These are phyloP conservation scores for Thielaviopsis punctulata DNA, from an alignment of 2,329 filamentous ascomycete species.

Conservation along the genomic window DNA sequence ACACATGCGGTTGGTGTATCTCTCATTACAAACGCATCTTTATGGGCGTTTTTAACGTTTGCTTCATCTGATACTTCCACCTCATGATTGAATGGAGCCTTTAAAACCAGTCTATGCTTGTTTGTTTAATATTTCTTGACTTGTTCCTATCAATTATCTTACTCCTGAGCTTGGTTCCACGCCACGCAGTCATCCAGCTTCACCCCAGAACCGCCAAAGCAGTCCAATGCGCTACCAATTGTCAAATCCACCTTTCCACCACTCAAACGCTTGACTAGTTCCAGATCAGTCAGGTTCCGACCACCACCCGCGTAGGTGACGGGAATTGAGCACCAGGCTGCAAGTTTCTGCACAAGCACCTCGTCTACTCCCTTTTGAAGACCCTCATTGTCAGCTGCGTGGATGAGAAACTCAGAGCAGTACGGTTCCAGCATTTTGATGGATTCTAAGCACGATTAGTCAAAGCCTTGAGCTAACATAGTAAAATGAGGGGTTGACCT, in stretches of 20 bases:
- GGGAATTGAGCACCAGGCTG: constrained; percentile 77
- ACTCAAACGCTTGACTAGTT: constrained; percentile 64
- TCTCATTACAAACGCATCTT: too few relatives aligned
- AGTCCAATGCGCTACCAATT: constrained; percentile 89
- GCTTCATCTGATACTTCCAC: too few relatives aligned
- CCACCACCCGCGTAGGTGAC: constrained; percentile 97
- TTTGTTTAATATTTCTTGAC: too few relatives aligned
- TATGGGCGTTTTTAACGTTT: too few relatives aligned
- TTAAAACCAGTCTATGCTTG: too few relatives aligned
- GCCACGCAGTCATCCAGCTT: constrained; percentile 74
- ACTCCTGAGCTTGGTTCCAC: constrained; percentile 52
- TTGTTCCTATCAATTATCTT: too few relatives aligned
- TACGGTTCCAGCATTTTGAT: constrained; percentile 72
- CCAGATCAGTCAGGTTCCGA: constrained; percentile 62
- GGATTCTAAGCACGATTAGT: constrained; percentile 39
- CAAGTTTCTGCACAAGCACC: constrained; percentile 56
- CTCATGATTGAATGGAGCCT: too few relatives aligned
- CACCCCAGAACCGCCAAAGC: constrained; percentile 79
- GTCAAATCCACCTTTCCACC: constrained; percentile 75
- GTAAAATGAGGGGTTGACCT: too few relatives aligned
- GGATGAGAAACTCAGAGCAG: constrained; percentile 92
- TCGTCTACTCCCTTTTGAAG: constrained; percentile 84
- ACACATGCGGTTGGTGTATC: too few relatives aligned
- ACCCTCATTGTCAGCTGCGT: constrained; percentile 92
- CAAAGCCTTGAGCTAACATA: neutral